These are phyloP conservation scores for Xanthoconium stramineum DNA, from an alignment of 768 basidiomycete genomes.

Conservation along the genomic window DNA sequence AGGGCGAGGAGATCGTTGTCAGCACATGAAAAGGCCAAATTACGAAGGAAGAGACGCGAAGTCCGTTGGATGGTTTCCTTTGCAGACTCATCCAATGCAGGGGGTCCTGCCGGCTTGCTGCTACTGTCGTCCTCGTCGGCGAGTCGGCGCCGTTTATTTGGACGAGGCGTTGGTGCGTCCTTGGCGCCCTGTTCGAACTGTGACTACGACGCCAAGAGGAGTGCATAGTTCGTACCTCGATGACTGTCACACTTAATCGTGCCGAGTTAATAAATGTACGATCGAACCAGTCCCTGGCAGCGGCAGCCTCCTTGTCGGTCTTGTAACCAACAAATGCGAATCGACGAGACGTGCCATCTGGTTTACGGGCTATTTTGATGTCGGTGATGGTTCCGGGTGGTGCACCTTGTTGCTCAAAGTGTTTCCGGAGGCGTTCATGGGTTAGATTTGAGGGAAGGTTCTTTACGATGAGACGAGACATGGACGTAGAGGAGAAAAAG, in stretches of 20 bases:
- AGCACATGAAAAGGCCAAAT: conserved; percentile 84
- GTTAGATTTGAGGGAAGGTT: conserved; percentile 73
- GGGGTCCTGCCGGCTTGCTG: conserved; percentile 5
- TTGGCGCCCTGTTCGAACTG: conserved; percentile 52
- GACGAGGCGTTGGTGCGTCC: conserved; percentile 63
- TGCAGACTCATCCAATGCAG: conserved; percentile 30
- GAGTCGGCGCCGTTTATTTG: conserved; percentile 65
- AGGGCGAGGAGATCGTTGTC: conserved; percentile 62
- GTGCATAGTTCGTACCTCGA: conserved; percentile 52
- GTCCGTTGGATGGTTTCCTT: conserved; percentile 64
- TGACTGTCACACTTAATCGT: conserved; percentile 68
- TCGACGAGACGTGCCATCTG: conserved; percentile 74
- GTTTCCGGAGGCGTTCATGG: conserved; percentile 57
- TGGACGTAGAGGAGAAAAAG: conserved; percentile 24
- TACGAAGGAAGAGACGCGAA: conserved; percentile 87
- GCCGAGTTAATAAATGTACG: conserved; percentile 79
- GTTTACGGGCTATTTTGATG: conserved; percentile 72
- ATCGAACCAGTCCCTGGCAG: conserved; percentile 82
- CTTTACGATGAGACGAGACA: conserved; percentile 85
- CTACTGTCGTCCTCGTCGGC: conserved; percentile 47
- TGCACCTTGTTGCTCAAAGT: conserved; percentile 61
- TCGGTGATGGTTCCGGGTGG: conserved; percentile 80
- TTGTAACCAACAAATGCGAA: conserved; percentile 96
- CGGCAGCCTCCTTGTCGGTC: conserved; percentile 66
- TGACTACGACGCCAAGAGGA: conserved; percentile 5